Conservation (phyloP, 176 grass and related monocot genomes). For the Pharus latifolius region DNA sequence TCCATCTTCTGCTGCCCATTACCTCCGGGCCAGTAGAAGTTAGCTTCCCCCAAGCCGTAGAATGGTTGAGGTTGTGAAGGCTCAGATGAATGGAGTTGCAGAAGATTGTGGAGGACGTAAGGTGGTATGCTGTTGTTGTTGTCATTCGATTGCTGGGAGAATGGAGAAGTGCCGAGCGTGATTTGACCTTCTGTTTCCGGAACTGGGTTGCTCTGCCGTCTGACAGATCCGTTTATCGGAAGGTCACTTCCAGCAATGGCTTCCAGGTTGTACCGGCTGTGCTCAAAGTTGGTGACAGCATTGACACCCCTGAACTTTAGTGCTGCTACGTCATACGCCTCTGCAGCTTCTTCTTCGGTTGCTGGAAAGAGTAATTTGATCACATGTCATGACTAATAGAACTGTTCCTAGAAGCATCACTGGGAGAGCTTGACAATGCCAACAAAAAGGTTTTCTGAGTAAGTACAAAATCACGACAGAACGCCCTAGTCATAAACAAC, state of each 20-base stretch:
- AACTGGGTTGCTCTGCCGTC: conserved; percentile 14
- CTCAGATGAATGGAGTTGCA: conserved; percentile 27
- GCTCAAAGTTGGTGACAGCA: conserved; percentile 82
- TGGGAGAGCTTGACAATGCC: not conserved
- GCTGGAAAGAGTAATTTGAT: conserved; percentile 31
- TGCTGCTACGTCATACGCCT: conserved; percentile 87
- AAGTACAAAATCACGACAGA: not conserved
- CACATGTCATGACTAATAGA: not conserved
- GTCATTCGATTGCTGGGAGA: conserved; percentile 21
- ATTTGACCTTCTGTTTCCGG: conserved; percentile 7
- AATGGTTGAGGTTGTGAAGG: conserved; percentile 17
- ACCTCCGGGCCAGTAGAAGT: conserved; percentile 23
- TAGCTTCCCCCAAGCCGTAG: conserved; percentile 20
- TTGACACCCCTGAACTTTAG: conserved; percentile 84
- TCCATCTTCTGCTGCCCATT: conserved; percentile 35
- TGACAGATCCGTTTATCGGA: conserved; percentile 39
- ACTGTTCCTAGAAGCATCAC: not conserved
- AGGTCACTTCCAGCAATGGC: conserved; percentile 55
- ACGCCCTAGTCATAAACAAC: too few species aligned
- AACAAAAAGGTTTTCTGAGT: not conserved
- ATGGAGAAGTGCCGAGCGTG: not conserved
- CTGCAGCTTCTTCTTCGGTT: conserved; percentile 84
- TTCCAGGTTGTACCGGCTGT: conserved; percentile 70
- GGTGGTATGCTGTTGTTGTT: conserved; percentile 5
- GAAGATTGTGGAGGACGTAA: conserved; percentile 26